Evolutionary conservation across 805 yeast species (phyloP).

Genomic region (Danielia oregonensis): DNA sequence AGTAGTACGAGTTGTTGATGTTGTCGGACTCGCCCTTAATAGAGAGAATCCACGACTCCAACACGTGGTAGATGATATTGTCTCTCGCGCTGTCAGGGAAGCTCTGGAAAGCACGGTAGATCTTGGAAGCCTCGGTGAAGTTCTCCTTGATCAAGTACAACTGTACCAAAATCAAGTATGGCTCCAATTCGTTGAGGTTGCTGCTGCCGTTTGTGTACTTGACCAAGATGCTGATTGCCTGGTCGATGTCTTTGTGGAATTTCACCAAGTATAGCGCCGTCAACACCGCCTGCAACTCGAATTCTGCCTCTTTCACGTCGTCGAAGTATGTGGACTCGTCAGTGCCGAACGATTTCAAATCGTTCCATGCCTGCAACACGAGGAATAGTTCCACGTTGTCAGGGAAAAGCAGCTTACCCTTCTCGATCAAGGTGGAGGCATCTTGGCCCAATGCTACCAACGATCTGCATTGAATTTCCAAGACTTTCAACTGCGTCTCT

Average conservation of each 20-base stretch:
- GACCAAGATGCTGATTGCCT: constrained; percentile 31
- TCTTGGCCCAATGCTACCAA: constrained; percentile 34
- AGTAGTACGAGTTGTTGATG: constrained; percentile 45
- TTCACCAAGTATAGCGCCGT: constrained; percentile 37
- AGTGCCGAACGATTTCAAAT: constrained; percentile 39
- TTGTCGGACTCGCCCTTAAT: constrained; percentile 40
- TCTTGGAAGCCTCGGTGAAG: constrained; percentile 28
- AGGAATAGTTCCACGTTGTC: constrained; percentile 33
- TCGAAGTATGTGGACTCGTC: constrained; percentile 42
- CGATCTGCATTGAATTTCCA: constrained; percentile 40
- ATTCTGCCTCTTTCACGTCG: constrained; percentile 30
- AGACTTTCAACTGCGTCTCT: constrained; percentile 35
- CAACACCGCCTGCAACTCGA: constrained; percentile 40
- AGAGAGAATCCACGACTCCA: constrained; percentile 64
- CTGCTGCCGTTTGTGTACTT: constrained; percentile 19
- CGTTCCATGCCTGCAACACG: constrained; percentile 41
- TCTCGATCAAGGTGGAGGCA: constrained; percentile 36
- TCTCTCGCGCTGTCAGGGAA: constrained; percentile 46
- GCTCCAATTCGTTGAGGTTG: constrained; percentile 33
- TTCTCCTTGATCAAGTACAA: constrained; percentile 37
- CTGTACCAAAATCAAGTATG: constrained; percentile 38
- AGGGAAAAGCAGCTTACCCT: constrained; percentile 31
- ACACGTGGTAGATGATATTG: constrained; percentile 69
- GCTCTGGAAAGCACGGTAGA: constrained; percentile 28
- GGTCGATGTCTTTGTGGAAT: constrained; percentile 32